Conservation (phyloP, 768 basidiomycete genomes). For the Macrolepiota fuliginosa region DNA sequence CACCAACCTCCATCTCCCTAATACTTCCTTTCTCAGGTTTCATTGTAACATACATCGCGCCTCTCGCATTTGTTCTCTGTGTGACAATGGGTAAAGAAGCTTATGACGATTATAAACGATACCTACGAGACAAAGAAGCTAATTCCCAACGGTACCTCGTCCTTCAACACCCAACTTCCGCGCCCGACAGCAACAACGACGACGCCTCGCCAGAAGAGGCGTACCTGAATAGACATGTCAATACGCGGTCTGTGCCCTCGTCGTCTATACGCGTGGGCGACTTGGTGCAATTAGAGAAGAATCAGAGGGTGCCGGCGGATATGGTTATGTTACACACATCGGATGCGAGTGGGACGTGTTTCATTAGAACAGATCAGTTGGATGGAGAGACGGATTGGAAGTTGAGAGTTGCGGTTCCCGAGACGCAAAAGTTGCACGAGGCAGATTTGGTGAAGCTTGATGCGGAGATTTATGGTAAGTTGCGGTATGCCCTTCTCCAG, state of each 20-base stretch:
- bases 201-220: constrained; percentile 36
- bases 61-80: constrained; percentile 89
- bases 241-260: constrained; percentile 79
- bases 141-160: constrained; percentile 91
- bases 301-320: constrained; percentile 95
- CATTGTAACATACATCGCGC: constrained; percentile 93
- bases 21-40: constrained; percentile 55
- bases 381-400: constrained; percentile 99
- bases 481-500: neutral
- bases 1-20: neutral
- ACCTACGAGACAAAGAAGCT: constrained; percentile 89
- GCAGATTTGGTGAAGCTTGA: constrained; percentile 60
- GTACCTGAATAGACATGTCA: constrained; percentile 44
- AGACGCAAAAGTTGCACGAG: constrained; percentile 71
- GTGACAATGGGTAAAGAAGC: constrained; percentile 99
- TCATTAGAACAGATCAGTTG: constrained; percentile 95
- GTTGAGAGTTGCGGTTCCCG: constrained; percentile 82
- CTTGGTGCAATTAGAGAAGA: constrained; percentile 90
- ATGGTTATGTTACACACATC: constrained; percentile 86
- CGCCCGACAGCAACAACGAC: constrained; percentile 16
- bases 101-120: constrained; percentile 95
- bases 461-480: constrained; percentile 86
- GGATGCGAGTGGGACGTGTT: constrained; percentile 90
- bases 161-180: constrained; percentile 52
- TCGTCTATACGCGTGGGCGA: constrained; percentile 90